These are phyloP conservation scores for Magnusiomyces fungicola DNA, from an alignment of 1,139 yeast species.

Conservation along the genomic window DNA sequence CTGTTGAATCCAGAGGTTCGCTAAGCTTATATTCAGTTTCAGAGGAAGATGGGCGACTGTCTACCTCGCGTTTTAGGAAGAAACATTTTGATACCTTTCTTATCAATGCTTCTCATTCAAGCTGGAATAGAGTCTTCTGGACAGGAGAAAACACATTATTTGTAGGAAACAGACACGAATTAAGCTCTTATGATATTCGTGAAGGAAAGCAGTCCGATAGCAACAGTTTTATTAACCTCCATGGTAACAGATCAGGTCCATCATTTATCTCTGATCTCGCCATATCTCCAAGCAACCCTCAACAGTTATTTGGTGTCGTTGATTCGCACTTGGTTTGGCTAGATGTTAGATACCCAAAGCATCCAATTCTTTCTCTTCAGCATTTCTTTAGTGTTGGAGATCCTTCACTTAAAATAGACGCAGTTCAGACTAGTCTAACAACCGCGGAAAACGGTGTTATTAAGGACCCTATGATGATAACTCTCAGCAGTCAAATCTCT, in stretches of 20 bases:
- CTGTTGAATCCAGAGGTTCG: not conserved
- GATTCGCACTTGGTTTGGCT: conserved; percentile 1
- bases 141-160: not conserved
- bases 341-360: not conserved
- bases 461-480: not conserved
- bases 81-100: not conserved
- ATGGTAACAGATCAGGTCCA: not conserved
- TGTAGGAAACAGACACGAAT: not conserved
- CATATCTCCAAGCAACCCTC: not conserved
- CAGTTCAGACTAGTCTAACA: no score
- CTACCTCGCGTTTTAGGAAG: not conserved
- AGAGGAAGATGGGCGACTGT: not conserved
- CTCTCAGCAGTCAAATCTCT: not conserved
- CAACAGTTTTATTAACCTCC: not conserved
- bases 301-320: not conserved
- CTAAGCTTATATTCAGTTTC: not conserved
- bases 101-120: not conserved
- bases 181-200: not conserved
- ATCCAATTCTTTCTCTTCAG: not conserved
- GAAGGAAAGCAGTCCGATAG: not conserved
- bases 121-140: conserved; percentile 4
- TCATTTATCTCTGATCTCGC: not conserved
- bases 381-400: not conserved
- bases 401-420: conserved; percentile 4
- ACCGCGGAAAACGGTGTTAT: not conserved